Evolutionary conservation across 1,139 yeast species (phyloP).

Genomic region (Suhomyces yuchorum): DNA sequence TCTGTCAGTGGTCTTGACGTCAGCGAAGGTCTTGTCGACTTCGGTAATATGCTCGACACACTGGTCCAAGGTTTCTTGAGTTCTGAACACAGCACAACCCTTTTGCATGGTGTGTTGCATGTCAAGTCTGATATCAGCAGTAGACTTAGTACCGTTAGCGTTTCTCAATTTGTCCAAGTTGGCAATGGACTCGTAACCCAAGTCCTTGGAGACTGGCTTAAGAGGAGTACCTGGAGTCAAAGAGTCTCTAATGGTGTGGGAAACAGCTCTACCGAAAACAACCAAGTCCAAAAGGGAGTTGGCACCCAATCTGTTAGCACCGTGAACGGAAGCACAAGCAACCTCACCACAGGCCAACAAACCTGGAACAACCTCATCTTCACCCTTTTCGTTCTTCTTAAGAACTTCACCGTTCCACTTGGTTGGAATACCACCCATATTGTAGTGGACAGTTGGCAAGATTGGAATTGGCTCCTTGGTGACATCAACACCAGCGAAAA

Average conservation of each 20-base stretch:
- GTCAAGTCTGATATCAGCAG: constrained; percentile 85
- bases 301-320: constrained; percentile 99
- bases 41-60: constrained; percentile 81
- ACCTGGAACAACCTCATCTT: constrained; percentile 91
- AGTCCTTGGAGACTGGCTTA: constrained; percentile 71
- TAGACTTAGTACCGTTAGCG: constrained; percentile 76
- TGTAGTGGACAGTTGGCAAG: constrained; percentile 97
- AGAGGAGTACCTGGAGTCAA: constrained; percentile 89
- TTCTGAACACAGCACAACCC: constrained; percentile 97
- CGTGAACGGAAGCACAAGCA: constrained; percentile 98
- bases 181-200: constrained; percentile 87
- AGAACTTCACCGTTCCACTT: constrained; percentile 95
- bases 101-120: constrained; percentile 98
- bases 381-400: constrained; percentile 81
- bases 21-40: constrained; percentile 69
- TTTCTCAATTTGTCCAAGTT: constrained; percentile 88
- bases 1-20: constrained; percentile 86
- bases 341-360: constrained; percentile 98
- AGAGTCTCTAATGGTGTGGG: constrained; percentile 84
- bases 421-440: constrained; percentile 99
- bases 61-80: constrained; percentile 85
- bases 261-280: constrained; percentile 97
- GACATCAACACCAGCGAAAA: constrained; percentile 98
- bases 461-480: constrained; percentile 99
- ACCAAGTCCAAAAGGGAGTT: constrained; percentile 97